Conservation (phyloP, 495 filamentous ascomycete genomes). For the Rostrohypoxylon terebratum region DNA sequence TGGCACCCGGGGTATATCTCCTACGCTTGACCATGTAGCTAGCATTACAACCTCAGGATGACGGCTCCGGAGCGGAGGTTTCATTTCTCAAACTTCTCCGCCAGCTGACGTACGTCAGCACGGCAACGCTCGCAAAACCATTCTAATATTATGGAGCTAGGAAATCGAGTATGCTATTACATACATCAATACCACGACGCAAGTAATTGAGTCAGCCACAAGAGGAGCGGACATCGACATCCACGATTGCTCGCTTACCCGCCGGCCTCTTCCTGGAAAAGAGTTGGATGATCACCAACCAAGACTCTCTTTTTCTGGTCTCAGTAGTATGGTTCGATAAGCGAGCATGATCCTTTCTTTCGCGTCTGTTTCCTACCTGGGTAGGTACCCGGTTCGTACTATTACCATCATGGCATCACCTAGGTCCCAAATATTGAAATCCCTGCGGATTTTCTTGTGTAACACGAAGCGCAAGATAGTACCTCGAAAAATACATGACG, state of each 20-base stretch:
- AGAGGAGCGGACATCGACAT: slow-evolving; percentile 1
- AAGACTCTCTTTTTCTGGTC: background rate
- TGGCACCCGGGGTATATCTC: background rate
- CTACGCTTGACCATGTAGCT: background rate
- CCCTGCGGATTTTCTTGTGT: background rate
- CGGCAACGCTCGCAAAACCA: background rate
- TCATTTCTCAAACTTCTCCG: background rate
- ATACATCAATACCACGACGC: background rate
- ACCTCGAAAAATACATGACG: too few relatives aligned
- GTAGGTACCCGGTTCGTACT: background rate
- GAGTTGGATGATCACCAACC: background rate
- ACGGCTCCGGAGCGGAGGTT: background rate
- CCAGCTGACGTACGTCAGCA: slow-evolving; percentile 9
- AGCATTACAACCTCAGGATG: background rate
- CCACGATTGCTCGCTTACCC: slow-evolving; percentile 23
- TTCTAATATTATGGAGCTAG: background rate
- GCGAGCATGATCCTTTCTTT: background rate
- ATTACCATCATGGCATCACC: too few relatives aligned
- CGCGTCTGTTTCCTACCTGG: background rate
- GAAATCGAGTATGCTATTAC: background rate
- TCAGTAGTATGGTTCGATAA: background rate
- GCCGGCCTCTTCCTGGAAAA: background rate
- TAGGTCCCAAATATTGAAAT: background rate
- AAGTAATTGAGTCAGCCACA: background rate
- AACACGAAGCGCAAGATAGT: background rate